These are phyloP conservation scores for Neonectria coccinea DNA, from an alignment of 2,329 filamentous ascomycete genomes.

Conservation along the genomic window DNA sequence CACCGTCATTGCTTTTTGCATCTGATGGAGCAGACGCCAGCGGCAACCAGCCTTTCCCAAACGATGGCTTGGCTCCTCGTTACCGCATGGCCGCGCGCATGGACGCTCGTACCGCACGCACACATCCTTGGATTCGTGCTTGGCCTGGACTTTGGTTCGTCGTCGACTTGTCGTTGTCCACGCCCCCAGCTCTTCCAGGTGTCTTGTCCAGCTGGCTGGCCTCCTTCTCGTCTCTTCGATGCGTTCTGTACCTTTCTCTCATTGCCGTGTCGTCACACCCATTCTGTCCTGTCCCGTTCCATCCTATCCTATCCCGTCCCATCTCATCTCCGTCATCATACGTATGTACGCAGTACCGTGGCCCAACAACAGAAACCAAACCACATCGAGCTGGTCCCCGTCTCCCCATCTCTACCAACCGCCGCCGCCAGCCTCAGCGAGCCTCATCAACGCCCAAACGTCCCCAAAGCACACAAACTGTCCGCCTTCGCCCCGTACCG, in stretches of 20 bases:
- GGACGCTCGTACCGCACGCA: constrained; percentile 36
- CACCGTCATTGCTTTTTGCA: constrained; percentile 31
- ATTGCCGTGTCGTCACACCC: constrained; percentile 6
- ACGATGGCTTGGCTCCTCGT: constrained; percentile 31
- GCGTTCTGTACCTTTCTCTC: neutral
- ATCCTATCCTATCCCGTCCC: constrained; percentile 7
- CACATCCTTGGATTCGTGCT: neutral
- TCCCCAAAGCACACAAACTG: constrained; percentile 17
- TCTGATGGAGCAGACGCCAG: constrained; percentile 34
- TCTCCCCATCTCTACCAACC: constrained; percentile 4
- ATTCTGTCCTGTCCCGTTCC: neutral
- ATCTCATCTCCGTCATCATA: constrained; percentile 8
- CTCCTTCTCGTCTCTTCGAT: constrained; percentile 4
- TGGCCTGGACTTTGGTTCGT: constrained; percentile 20
- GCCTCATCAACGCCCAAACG: constrained; percentile 22
- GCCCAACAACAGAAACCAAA: constrained; percentile 13
- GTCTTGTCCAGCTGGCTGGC: constrained; percentile 9
- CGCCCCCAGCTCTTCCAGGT: constrained; percentile 7
- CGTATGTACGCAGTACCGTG: neutral
- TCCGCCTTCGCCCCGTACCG: constrained; percentile 34
- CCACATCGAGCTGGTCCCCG: constrained; percentile 7
- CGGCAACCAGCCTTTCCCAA: constrained; percentile 42
- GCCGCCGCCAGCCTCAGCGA: constrained; percentile 12
- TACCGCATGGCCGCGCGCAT: constrained; percentile 33
- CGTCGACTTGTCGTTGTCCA: constrained; percentile 22